Percentiles rank a stretch among this genome's conserved stretches.
These are phyloP conservation scores for Globisporangium nagaii DNA, from an alignment of 352 stramenopile species.

Conservation along the genomic window DNA sequence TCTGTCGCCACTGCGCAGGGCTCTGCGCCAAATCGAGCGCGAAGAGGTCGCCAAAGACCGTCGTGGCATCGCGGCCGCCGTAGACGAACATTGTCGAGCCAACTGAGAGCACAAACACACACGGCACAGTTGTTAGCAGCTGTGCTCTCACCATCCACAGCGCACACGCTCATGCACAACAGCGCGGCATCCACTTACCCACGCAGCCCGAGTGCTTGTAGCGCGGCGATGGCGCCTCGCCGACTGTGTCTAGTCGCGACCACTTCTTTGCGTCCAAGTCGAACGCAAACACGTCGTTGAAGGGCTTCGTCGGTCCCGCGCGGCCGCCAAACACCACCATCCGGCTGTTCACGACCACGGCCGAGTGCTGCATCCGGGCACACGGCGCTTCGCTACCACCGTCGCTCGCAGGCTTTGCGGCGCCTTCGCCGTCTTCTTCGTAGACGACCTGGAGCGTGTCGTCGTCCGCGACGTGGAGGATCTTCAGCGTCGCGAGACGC, in stretches of 20 bases:
- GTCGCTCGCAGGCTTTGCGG: too few species aligned
- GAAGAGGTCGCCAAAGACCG: constrained; percentile 67
- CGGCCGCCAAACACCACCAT: constrained; percentile 85
- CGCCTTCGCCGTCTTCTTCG: constrained; percentile 4
- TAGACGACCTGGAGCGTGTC: constrained; percentile 26
- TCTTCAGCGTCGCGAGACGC: constrained; percentile 45
- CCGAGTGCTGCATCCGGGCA: constrained; percentile 73
- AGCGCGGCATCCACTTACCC: constrained; percentile 20
- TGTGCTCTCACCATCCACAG: not conserved
- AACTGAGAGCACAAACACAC: constrained; percentile 26
- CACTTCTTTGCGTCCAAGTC: constrained; percentile 42
- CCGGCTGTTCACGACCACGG: constrained; percentile 32
- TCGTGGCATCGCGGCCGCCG: constrained; percentile 60
- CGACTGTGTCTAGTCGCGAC: constrained; percentile 23
- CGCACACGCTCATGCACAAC: not conserved
- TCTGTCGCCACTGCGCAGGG: constrained; percentile 36
- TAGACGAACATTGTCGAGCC: constrained; percentile 63
- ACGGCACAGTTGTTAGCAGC: not conserved
- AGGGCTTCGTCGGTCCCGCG: constrained; percentile 54
- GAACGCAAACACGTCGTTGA: constrained; percentile 61
- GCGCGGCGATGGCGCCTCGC: constrained; percentile 38
- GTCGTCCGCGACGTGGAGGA: constrained; percentile 19
- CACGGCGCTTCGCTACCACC: constrained; percentile 24
- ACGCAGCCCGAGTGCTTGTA: constrained; percentile 72
- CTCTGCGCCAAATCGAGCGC: constrained; percentile 44